phyloP scores from a whole-genome alignment of 1,284 basidiomycete species.

The Schizophyllum commune region DNA sequence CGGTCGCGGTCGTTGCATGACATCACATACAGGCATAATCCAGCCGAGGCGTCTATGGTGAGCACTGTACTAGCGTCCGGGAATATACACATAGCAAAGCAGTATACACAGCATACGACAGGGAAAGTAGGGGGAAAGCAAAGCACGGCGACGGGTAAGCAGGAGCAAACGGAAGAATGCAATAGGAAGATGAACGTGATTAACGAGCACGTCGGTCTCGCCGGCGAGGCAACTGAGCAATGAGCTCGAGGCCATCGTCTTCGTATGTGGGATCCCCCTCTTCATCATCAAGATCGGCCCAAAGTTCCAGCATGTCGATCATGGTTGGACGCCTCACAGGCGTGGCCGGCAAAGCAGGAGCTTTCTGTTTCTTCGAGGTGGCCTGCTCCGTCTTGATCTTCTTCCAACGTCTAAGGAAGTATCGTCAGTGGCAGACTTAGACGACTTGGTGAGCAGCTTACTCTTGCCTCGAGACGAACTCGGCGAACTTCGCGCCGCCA shows the following conservation, averaged over 20 bases:
- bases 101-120: too few relatives aligned
- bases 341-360: not conserved
- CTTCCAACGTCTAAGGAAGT: not conserved
- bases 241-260: not conserved
- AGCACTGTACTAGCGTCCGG: not conserved
- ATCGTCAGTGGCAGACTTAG: not conserved
- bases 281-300: not conserved
- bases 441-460: constrained; percentile 18
- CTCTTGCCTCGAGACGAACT: constrained; percentile 40
- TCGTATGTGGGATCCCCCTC: not conserved
- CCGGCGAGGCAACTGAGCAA: not conserved
- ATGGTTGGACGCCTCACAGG: not conserved
- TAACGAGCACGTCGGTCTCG: not conserved
- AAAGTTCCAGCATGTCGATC: not conserved
- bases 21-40: not conserved
- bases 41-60: not conserved
- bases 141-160: not conserved
- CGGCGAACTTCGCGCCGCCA: constrained; percentile 32
- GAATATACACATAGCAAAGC: not conserved
- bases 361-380: not conserved
- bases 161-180: not conserved
- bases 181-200: not conserved
- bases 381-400: not conserved
- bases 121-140: too few relatives aligned
- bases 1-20: not conserved